Evolutionary conservation across 805 yeast genomes (phyloP), one percentile per base, ranked within the genome.

Genomic region (Ogataea pini): DNA sequence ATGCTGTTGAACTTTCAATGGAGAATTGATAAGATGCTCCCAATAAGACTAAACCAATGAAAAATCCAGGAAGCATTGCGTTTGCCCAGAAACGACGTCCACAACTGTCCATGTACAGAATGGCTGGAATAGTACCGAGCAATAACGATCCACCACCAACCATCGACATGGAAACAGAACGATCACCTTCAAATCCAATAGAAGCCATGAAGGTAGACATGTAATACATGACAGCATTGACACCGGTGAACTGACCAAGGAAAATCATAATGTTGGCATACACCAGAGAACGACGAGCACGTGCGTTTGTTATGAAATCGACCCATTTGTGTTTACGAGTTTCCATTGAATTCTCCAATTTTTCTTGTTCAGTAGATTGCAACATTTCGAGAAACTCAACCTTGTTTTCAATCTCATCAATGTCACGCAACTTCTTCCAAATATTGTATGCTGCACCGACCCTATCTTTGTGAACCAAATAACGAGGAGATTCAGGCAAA

Each of bases 81-180:
- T 79, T 80, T 49, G 83, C 84, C 86, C 87, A 82, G 42, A 72
- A 68, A 60, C 83, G 71, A 64, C 84, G 71, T 27, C 84, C 84
- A 55, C 75, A 78, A 34, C 69, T 67, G 57, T 76, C 86, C 84
- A 73, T 78, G 64, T 64, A 80, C 48, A 79, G 55, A 46, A 82
- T 75, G 12, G 86, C 86, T 19, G 87, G 87, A 56, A 83, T 81
- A 8, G 86, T 78, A 59, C 87, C 88, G 9, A 83, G 39, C 54
- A 82, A 62, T 37, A 82, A 65, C 1, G 86, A 71, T 31, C 83
- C 86, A 58, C 87, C 87, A 44, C 86, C 86, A 18, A 82, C 87
- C 60, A 81, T 72, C 7, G 86, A 81, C 86, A 82, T 81, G 58
- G 80, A 78, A 7, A 82, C 85, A 19, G 83, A 68, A 44, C 74